Evolutionary conservation across 2,329 filamentous ascomycete species (phyloP), one percentile per base, ranked within the genome.

Genomic region (Alternaria ethzedia): DNA sequence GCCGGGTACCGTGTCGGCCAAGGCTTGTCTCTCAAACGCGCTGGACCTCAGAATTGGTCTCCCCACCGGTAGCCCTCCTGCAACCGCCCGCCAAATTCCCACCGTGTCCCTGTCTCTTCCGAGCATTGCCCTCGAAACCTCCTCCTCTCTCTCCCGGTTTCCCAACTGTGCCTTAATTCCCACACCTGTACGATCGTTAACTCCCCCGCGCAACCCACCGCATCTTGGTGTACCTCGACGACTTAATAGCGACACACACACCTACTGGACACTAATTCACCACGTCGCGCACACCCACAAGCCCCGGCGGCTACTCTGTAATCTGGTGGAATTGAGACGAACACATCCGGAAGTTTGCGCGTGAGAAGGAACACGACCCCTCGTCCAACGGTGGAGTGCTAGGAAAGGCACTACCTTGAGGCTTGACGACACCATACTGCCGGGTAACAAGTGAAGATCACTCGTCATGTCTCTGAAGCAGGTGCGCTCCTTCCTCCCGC

Each of bases 381-480:
- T 67, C 49, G 30, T 36, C 63, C 64, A 50, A 68, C 68, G 64
- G 68, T 71, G 74, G 72, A 70, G 74, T 66, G 68, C 71, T 72
- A 71, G 70, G 52, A 43, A 54, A 61, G 57, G 58, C 64, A 50
- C 57, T 55, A 63, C n/a, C 52, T 65, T 65, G 74, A 77, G 77
- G 69, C 76, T 76, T 75, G 75, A 78, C 76, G 76, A 78, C 77
- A 79, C 77, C 76, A 78, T 78, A 79, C 77, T 78, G 76, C 77
- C 76, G 75, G 75, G 75, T 78, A 78, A 72, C 70, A 74, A 72
- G 69, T 75, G 70, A 66, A 68, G 56, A 69, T 71, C 67, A 70
- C 73, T 77, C 77, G 75, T 75, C 74, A 84, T 85, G 83, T 84
- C 83, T 75, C 81, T 85, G 68, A 84, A 84, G 78, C 82, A 84